phyloP scores from a whole-genome alignment of 2,329 filamentous ascomycete species.

The Alternaria hordeiaustralica region DNA sequence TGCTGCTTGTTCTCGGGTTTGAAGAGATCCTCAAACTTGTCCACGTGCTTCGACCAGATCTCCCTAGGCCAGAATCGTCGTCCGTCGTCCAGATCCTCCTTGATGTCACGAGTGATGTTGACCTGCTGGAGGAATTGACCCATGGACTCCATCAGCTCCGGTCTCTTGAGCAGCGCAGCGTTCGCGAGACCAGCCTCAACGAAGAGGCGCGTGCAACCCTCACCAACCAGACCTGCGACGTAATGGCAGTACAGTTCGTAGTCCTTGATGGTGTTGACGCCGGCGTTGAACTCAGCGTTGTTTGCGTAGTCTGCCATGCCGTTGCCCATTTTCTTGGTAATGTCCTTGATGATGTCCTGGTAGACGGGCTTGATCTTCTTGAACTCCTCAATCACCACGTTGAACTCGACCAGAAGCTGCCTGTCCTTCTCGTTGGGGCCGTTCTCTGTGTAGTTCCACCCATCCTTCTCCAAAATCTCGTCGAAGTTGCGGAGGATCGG shows the following conservation, averaged over 20 bases:
- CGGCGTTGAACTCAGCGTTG: conserved; percentile 82
- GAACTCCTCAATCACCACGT: conserved; percentile 84
- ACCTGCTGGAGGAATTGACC: conserved; percentile 97
- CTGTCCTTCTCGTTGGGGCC: conserved; percentile 93
- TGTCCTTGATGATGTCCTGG: conserved; percentile 86
- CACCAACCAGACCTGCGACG: conserved; percentile 96
- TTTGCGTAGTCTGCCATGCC: conserved; percentile 96
- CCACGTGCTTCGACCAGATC: conserved; percentile 95
- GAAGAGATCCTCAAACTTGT: conserved; percentile 88
- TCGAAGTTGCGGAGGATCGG: conserved; percentile 85
- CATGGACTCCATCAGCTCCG: conserved; percentile 91
- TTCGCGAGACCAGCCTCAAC: conserved; percentile 88
- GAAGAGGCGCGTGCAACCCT: conserved; percentile 89
- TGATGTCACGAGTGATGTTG: conserved; percentile 96
- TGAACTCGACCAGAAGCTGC: conserved; percentile 89
- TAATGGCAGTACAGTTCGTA: conserved; percentile 99
- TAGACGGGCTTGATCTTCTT: conserved; percentile 87
- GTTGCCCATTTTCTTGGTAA: conserved; percentile 93
- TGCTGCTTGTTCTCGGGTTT: conserved; percentile 77
- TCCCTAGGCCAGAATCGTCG: conserved; percentile 94
- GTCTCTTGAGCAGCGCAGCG: conserved; percentile 77
- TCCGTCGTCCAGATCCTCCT: conserved; percentile 86
- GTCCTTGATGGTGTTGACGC: conserved; percentile 81
- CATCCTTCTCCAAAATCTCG: conserved; percentile 77
- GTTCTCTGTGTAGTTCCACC: conserved; percentile 88